phyloP scores from a whole-genome alignment of 2,329 filamentous ascomycete genomes.

The Phoma sp. region DNA sequence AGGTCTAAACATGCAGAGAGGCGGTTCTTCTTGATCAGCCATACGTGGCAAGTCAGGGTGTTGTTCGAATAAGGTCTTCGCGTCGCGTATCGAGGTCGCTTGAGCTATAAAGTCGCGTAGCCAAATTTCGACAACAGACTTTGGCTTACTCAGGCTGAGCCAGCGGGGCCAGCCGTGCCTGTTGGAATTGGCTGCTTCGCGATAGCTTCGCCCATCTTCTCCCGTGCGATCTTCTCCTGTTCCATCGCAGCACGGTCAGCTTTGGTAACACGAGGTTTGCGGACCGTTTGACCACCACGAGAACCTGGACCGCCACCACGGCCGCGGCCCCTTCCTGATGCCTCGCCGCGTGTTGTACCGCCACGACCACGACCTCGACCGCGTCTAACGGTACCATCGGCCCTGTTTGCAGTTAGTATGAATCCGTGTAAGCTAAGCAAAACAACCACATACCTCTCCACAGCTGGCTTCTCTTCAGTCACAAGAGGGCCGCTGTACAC shows the following conservation, averaged over 20 bases:
- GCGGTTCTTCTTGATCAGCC: too few species aligned
- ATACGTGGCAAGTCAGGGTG: too few species aligned
- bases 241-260: slow-evolving; percentile 83
- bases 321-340: slow-evolving; percentile 53
- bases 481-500: slow-evolving; percentile 94
- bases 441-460: slow-evolving; percentile 63
- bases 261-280: slow-evolving; percentile 87
- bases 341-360: slow-evolving; percentile 53
- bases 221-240: slow-evolving; percentile 79
- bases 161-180: slow-evolving; percentile 19
- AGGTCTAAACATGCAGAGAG: too few species aligned
- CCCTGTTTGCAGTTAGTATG: slow-evolving; percentile 57
- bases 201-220: slow-evolving; percentile 56
- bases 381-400: slow-evolving; percentile 76
- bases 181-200: slow-evolving; percentile 33
- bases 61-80: too few species aligned
- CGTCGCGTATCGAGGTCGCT: too few species aligned
- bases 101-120: too few species aligned
- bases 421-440: not conserved
- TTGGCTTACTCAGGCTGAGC: slow-evolving; percentile 7
- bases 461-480: slow-evolving; percentile 78
- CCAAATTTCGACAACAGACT: too few species aligned
- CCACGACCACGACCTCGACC: slow-evolving; percentile 65
- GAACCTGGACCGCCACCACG: slow-evolving; percentile 70
- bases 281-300: slow-evolving; percentile 73